These are phyloP conservation scores for Trametes cinnabarina DNA, from an alignment of 768 basidiomycete species.

Conservation along the genomic window DNA sequence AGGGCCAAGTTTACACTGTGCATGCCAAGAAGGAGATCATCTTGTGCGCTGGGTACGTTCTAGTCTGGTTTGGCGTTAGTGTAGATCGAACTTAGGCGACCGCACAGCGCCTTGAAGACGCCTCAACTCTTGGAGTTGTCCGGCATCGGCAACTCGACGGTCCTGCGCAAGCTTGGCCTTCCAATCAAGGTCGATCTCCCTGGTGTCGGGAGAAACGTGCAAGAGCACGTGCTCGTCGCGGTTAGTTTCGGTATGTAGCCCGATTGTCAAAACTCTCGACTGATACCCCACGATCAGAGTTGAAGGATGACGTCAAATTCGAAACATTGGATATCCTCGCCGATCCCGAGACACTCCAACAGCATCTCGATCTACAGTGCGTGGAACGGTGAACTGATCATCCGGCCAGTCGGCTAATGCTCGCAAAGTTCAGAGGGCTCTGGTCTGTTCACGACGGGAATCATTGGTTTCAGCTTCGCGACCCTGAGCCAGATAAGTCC, in stretches of 20 bases:
- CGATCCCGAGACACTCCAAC: conserved; percentile 27
- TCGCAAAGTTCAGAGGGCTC: conserved; percentile 18
- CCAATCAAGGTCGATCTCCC: conserved; percentile 38
- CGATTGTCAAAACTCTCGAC: neutral
- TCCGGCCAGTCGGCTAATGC: neutral
- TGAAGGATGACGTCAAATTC: conserved; percentile 28
- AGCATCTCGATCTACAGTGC: conserved; percentile 26
- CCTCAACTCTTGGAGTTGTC: conserved; percentile 56
- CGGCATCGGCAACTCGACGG: conserved; percentile 49
- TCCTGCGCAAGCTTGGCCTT: conserved; percentile 42
- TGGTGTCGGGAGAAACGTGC: conserved; percentile 54
- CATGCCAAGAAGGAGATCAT: conserved; percentile 51
- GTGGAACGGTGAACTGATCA: neutral
- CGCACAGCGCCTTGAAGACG: conserved; percentile 16
- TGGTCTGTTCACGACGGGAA: conserved; percentile 30
- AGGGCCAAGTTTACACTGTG: conserved; percentile 32
- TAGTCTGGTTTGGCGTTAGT: too few relatives aligned
- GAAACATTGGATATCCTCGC: conserved; percentile 32
- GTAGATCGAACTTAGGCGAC: neutral
- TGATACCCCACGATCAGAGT: conserved; percentile 23
- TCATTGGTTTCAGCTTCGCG: conserved; percentile 27
- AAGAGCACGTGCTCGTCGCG: conserved; percentile 42
- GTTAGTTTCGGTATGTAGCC: conserved; percentile 30
- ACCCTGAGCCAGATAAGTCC: conserved; percentile 24
- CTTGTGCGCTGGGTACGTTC: conserved; percentile 18